Conservation (phyloP, 495 filamentous ascomycete genomes). For the Talaromyces proteolyticus region DNA sequence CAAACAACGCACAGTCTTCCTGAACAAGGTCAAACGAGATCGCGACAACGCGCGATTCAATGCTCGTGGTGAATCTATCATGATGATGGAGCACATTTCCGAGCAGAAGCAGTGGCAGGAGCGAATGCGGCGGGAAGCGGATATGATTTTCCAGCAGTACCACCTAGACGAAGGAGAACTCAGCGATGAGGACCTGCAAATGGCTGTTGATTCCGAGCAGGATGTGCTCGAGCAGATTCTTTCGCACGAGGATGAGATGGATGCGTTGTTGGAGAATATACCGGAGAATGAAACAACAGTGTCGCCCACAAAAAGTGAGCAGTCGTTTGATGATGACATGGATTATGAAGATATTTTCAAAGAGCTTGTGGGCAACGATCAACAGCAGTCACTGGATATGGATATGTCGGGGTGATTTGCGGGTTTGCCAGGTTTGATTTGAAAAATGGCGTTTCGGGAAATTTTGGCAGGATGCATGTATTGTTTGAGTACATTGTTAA, state of each 20-base stretch:
- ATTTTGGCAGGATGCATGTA: conserved; percentile 2
- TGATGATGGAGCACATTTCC: conserved; percentile 35
- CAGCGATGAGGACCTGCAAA: conserved; percentile 14
- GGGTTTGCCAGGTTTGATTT: not conserved
- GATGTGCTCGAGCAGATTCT: conserved; percentile 28
- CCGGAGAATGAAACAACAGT: conserved; percentile 25
- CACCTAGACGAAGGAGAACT: conserved; percentile 33
- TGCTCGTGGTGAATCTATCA: conserved; percentile 73
- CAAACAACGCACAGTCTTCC: conserved; percentile 52
- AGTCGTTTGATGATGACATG: conserved; percentile 44
- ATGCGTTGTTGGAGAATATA: conserved; percentile 17
- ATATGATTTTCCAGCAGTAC: conserved; percentile 20
- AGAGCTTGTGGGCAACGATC: conserved; percentile 19
- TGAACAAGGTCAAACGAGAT: conserved; percentile 69
- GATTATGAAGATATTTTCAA: conserved; percentile 50
- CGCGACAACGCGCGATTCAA: conserved; percentile 63
- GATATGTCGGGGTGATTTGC: conserved; percentile 28
- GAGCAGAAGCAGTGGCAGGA: conserved; percentile 48
- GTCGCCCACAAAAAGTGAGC: conserved; percentile 27
- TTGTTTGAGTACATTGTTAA: not conserved
- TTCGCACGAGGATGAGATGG: conserved; percentile 24
- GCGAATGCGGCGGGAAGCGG: conserved; percentile 29
- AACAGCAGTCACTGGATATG: conserved; percentile 18
- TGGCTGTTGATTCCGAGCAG: conserved; percentile 19
- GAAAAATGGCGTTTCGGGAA: not conserved